Evolutionary conservation across 2,329 filamentous ascomycete genomes (phyloP), one percentile per base, ranked within the genome.

Genomic region (Botrytis elliptica): DNA sequence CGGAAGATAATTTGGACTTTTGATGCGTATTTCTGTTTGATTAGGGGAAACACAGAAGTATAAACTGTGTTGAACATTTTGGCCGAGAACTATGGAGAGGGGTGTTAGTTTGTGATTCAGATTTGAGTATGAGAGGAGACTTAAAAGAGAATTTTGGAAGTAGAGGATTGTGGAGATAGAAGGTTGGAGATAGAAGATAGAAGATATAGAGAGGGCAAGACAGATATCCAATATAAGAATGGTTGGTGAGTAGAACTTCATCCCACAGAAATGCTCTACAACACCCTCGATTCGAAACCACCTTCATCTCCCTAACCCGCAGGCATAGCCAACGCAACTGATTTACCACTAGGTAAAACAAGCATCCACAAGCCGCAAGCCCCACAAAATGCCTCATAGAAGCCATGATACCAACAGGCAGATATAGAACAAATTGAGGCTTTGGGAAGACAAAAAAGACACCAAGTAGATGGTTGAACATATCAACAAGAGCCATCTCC

Each of bases 1-100:
- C 95, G 92, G 86, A 98, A 93, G 80, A 98, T 88, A 78, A 97
- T 86, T 78, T 92, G 87, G 4, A 97, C 84, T 75, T 86, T 87
- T 74, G 75, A 76, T 38, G 84, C 78, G 76, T 92, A 90, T 79
- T 90, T 90, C 68, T 85, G 79, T 75, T 87, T 85, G 78, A 97
- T 86, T 66, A 88, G 82, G 1, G 93, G 91, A 74, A 89, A 85
- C 74, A 97, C 88, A 44, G 85, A 83, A 73, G 83, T 85, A 83
- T 91, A 91, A 78, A 98, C 84, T 3, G 92, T 95, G 76, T 90
- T 88, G 88, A 96, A 98, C 75, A 79, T 77, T 79, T 92, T 92
- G 74, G 87, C 88, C 52, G 87, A 90, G 85, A 89, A 92, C 59
- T 73, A 29, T 22, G 7, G 4, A 9, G 4, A 46, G 5, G 10